Percentiles rank a stretch among this genome's conserved stretches.
phyloP scores from a whole-genome alignment of 1,284 basidiomycete species.

The Moesziomyces sp. region DNA sequence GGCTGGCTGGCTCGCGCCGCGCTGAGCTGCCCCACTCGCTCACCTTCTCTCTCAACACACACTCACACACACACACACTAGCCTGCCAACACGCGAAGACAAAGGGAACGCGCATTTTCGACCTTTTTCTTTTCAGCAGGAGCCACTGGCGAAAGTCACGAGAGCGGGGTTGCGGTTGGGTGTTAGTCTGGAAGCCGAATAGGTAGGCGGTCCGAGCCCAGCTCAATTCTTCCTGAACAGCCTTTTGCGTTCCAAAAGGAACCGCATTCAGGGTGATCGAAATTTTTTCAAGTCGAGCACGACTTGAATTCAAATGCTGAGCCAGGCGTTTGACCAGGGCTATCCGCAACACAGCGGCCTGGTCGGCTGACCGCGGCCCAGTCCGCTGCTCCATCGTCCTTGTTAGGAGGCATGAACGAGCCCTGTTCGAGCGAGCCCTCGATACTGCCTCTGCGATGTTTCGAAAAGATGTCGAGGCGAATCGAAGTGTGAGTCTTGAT shows the following conservation, averaged over 20 bases:
- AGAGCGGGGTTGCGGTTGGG: not conserved
- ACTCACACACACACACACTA: too few relatives aligned
- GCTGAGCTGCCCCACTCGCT: too few relatives aligned
- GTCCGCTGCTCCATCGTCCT: too few relatives aligned
- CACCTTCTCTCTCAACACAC: too few relatives aligned
- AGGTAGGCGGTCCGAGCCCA: slow-evolving; percentile 18
- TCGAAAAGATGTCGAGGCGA: too few relatives aligned
- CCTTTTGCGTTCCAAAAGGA: slow-evolving; percentile 14
- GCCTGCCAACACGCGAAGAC: not conserved
- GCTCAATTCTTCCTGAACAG: slow-evolving; percentile 14
- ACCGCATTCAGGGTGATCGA: slow-evolving; percentile 17
- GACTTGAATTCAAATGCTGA: not conserved
- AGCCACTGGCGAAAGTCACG: not conserved
- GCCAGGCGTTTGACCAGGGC: not conserved
- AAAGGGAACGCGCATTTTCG: not conserved
- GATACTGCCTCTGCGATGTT: too few relatives aligned
- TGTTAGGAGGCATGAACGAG: too few relatives aligned
- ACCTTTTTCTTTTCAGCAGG: not conserved
- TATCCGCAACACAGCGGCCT: not conserved
- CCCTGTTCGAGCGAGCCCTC: too few relatives aligned
- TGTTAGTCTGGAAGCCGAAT: slow-evolving; percentile 1
- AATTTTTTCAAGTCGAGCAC: not conserved
- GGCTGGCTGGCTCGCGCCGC: too few relatives aligned
- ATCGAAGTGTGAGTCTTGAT: too few relatives aligned
- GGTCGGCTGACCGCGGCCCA: slow-evolving; percentile 4